Evolutionary conservation across 129 eudicot species (phyloP).

Genomic region (Oenanthe sinensis): DNA sequence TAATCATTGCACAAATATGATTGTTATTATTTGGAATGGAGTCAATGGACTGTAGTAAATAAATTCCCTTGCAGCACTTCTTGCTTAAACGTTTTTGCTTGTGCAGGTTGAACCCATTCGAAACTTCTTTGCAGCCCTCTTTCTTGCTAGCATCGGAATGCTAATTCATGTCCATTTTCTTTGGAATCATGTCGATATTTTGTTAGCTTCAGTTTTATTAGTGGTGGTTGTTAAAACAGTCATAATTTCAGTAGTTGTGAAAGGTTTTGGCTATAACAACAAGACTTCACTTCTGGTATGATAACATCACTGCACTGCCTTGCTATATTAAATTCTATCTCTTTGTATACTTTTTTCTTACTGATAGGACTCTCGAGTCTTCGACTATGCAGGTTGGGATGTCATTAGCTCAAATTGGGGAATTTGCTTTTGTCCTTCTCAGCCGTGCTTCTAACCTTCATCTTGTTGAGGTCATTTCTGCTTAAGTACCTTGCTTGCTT

Average conservation of each 20-base stretch:
- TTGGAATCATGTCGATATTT: conserved; percentile 93
- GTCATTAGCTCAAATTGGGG: conserved; percentile 98
- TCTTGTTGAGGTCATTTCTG: conserved; percentile 69
- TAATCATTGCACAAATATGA: background rate
- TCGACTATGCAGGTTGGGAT: conserved; percentile 68
- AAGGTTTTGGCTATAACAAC: conserved; percentile 93
- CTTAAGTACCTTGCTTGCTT: background rate
- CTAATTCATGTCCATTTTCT: conserved; percentile 96
- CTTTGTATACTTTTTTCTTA: background rate
- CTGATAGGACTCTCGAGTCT: background rate
- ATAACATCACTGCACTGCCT: background rate
- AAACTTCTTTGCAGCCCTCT: conserved; percentile 97
- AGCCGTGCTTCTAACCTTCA: conserved; percentile 98
- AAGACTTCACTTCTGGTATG: conserved; percentile 89
- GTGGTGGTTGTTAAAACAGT: conserved; percentile 79
- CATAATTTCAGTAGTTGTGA: conserved; percentile 68
- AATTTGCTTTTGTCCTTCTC: conserved; percentile 93
- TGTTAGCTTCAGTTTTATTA: conserved; percentile 82
- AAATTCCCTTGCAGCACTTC: background rate
- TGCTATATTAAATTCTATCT: background rate
- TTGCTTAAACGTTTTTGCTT: conserved; percentile 14
- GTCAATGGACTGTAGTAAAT: background rate
- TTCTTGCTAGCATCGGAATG: conserved; percentile 98
- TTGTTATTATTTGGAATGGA: background rate
- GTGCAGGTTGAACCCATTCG: conserved; percentile 95